Conservation (phyloP, 2,329 filamentous ascomycete species). For the Diaporthe vexans region DNA sequence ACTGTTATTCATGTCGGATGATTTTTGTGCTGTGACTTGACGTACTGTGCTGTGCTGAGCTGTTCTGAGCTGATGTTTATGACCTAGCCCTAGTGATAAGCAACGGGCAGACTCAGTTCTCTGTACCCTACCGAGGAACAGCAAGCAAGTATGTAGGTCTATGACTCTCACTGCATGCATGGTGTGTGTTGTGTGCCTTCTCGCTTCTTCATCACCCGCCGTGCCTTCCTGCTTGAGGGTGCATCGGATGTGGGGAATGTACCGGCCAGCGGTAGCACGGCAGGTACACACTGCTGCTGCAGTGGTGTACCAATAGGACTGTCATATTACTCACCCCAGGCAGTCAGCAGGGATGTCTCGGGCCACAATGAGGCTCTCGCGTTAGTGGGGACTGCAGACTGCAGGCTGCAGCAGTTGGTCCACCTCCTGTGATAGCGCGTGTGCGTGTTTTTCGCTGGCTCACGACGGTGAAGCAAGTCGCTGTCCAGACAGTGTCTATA, state of each 20-base stretch:
- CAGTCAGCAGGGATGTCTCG: neutral
- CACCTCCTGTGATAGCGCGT: constrained; percentile 13
- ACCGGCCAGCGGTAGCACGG: neutral
- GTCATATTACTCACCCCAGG: neutral
- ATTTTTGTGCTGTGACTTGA: neutral
- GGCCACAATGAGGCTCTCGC: constrained; percentile 36
- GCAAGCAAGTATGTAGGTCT: too few species aligned
- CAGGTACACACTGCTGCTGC: neutral
- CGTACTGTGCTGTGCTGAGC: neutral
- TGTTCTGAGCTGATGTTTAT: neutral
- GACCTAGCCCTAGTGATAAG: too few species aligned
- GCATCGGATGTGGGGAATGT: constrained; percentile 10
- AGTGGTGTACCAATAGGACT: neutral
- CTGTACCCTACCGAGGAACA: too few species aligned
- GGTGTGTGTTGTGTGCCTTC: neutral
- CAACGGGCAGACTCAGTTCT: too few species aligned
- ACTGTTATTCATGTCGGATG: neutral
- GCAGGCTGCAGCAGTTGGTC: neutral
- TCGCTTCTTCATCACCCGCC: neutral
- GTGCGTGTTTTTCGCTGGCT: neutral
- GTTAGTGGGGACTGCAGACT: neutral
- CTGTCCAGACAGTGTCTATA: neutral
- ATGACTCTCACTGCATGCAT: neutral
- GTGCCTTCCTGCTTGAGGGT: neutral
- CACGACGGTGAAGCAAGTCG: neutral